phyloP scores from a whole-genome alignment of 2,329 filamentous ascomycete species.

The Fonsecaea erecta region DNA sequence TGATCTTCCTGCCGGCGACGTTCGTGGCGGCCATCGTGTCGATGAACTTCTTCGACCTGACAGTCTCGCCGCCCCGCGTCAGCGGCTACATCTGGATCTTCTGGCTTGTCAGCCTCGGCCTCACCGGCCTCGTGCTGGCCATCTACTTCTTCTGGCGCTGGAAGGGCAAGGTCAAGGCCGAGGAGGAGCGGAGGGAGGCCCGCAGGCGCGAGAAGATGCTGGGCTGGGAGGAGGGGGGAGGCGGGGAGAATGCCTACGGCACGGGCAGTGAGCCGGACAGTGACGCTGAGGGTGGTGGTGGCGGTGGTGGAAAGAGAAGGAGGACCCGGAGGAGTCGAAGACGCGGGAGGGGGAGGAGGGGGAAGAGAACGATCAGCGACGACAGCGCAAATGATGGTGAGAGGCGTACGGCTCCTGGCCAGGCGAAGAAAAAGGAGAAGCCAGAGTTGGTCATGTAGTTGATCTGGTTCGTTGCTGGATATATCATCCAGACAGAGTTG shows the following conservation, averaged over 20 bases:
- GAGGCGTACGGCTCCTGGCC: background rate
- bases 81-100: constrained; percentile 24
- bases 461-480: background rate
- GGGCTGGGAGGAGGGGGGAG: constrained; percentile 2
- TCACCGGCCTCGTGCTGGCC: constrained; percentile 13
- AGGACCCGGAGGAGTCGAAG: constrained; percentile 1
- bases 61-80: constrained; percentile 9
- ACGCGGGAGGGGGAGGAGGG: background rate
- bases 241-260: background rate
- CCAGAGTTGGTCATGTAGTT: constrained; percentile 11
- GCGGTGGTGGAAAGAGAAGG: background rate
- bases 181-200: background rate
- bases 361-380: background rate
- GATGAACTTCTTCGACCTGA: constrained; percentile 23
- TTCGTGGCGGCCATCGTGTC: constrained; percentile 25
- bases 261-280: background rate
- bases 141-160: constrained; percentile 22
- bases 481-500: too few relatives aligned
- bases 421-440: constrained; percentile 20
- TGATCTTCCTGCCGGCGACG: constrained; percentile 23
- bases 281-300: background rate
- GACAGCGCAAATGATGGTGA: background rate
- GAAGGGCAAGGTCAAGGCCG: constrained; percentile 1
- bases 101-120: constrained; percentile 15
- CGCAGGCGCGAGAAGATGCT: constrained; percentile 1